A percentile compares a stretch with the other conserved stretches of the same genome.
phyloP scores from a whole-genome alignment of 192 early-diverging fungal species.

The Cetraspora pellucida region DNA sequence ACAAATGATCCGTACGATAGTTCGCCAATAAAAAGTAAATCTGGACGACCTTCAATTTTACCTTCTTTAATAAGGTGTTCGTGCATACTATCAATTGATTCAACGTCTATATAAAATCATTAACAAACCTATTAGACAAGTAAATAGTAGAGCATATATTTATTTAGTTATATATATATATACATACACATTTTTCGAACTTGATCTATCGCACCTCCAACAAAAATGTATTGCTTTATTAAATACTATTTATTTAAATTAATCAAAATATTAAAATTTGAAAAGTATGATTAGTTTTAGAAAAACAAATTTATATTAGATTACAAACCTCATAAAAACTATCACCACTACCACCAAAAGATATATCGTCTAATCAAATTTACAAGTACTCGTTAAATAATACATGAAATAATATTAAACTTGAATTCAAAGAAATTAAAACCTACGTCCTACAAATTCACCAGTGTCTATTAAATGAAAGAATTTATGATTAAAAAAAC shows the following conservation, averaged over 20 bases:
- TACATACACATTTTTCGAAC: constrained; percentile 22
- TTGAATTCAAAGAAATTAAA: constrained; percentile 32
- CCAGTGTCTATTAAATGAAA: background rate
- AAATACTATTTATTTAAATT: constrained; percentile 48
- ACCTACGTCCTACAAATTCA: constrained; percentile 27
- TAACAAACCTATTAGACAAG: too few species aligned
- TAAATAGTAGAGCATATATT: background rate
- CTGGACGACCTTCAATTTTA: constrained; percentile 25
- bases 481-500: too few species aligned
- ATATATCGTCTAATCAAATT: constrained; percentile 38
- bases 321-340: constrained; percentile 62
- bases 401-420: background rate
- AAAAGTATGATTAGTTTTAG: background rate
- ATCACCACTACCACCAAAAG: constrained; percentile 56
- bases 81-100: constrained; percentile 35
- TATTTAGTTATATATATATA: background rate
- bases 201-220: constrained; percentile 20
- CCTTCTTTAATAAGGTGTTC: constrained; percentile 37
- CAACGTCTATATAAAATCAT: constrained; percentile 33
- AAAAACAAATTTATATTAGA: background rate
- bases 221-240: constrained; percentile 56
- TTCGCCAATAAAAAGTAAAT: constrained; percentile 36
- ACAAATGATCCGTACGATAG: constrained; percentile 15
- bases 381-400: constrained; percentile 3
- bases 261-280: background rate